Base-by-base conservation (phyloP, 805 yeast genomes). In the Isabelozyma gotoi region DNA sequence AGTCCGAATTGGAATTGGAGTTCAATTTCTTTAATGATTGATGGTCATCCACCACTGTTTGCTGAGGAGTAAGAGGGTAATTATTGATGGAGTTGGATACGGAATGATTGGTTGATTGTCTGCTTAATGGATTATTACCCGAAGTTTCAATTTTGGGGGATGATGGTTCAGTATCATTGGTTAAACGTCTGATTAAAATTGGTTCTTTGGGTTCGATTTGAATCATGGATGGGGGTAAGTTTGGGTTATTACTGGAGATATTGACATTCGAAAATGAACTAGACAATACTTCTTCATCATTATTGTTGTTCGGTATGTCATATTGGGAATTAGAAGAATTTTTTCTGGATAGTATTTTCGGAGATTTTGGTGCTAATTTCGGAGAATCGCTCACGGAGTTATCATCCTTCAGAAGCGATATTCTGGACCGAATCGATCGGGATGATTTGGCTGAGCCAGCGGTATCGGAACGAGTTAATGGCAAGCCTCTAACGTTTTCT, bases 181-280 rank as follows among this genome's bases (percentile, higher is more conserved):
- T 73, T 49, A 75, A 74, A 49, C 81, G 63, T 41, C 81, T 71
- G 50, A 82, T 72, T 52, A 86, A 71, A 46, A 86, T 86, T 2
- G 94, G 91, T 42, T 82, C 81, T 53, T 80, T 84, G 15, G 94
- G 92, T 52, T 77, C 85, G 46, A 81, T 68, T 49, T 79, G 82
- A 29, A 77, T 69, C 90, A 85, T 82, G 32, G 87, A 80, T 14
- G 85, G 81, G 14, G 89, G 88, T 43, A 82, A 64, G 44, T 67
- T 70, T 10, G 46, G 36, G 33, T 50, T 48, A 34, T 50, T 46
- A 18, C 29, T 24, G 29, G 29, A 24, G 29, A 24, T 24, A 7
- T 24, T 40, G 8, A 45, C 24, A 18, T 47, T 46, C 7, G 52
- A 42, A 37, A 46, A 43, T 7, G 49, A 43, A 14, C 36, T 41